Conservation (phyloP, 345 rosid genomes). For the Angophora floribunda region DNA sequence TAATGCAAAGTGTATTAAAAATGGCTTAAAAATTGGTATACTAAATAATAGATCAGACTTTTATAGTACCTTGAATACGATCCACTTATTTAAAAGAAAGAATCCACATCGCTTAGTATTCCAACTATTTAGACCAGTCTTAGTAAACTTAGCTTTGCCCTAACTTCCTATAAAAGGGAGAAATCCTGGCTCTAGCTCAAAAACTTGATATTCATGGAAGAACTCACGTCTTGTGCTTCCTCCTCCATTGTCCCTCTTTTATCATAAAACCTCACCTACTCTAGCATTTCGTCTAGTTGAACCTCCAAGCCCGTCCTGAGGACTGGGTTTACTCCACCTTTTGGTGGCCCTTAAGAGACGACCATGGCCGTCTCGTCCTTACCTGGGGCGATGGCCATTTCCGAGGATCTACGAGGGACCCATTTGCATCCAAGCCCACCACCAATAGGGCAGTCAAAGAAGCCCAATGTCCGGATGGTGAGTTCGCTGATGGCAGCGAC, state of each 20-base stretch:
- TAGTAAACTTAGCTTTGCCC: not conserved
- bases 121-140: not conserved
- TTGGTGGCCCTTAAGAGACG: constrained; percentile 3
- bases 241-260: too few relatives aligned
- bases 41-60: too few relatives aligned
- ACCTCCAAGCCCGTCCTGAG: not conserved
- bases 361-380: not conserved
- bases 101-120: too few relatives aligned
- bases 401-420: not conserved
- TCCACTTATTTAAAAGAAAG: too few relatives aligned
- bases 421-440: not conserved
- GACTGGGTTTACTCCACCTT: constrained; percentile 11
- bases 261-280: too few relatives aligned
- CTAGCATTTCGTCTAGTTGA: not conserved
- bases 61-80: too few relatives aligned
- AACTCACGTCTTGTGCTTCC: too few relatives aligned
- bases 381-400: not conserved
- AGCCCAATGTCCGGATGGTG: constrained; percentile 2
- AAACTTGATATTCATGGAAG: too few relatives aligned
- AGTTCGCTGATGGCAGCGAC: not conserved
- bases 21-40: too few relatives aligned
- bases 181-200: too few relatives aligned
- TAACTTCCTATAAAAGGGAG: too few relatives aligned
- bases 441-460: too few relatives aligned
- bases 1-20: not conserved